Evolutionary conservation across 495 filamentous ascomycete species (phyloP).

Genomic region (Hypoxylon lienhwacheense): DNA sequence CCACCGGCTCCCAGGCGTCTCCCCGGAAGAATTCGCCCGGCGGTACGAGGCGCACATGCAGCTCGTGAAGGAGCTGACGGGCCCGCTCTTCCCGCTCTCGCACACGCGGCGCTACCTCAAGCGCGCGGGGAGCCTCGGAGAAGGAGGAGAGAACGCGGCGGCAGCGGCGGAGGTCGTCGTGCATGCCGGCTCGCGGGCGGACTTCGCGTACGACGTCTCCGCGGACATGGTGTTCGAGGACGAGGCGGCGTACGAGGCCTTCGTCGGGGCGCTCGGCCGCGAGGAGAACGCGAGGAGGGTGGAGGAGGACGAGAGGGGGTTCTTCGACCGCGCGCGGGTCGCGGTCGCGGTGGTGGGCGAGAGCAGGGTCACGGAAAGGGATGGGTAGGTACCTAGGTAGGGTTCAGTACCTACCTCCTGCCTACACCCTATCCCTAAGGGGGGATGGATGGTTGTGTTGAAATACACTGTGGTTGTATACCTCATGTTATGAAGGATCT

Average conservation of each 20-base stretch:
- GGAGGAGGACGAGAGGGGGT: conserved; percentile 1
- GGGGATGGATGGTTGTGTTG: no score
- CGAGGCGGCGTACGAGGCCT: background rate
- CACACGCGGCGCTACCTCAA: conserved; percentile 11
- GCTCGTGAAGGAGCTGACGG: background rate
- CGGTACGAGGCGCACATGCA: conserved; percentile 7
- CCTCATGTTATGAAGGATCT: no score
- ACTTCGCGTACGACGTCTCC: conserved; percentile 14
- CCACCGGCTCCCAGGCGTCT: conserved; percentile 1
- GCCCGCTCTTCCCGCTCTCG: conserved; percentile 1
- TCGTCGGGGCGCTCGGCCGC: background rate
- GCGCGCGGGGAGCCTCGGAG: background rate
- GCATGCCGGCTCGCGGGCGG: background rate
- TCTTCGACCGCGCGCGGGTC: background rate
- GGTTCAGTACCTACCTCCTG: no score
- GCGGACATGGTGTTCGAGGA: conserved; percentile 12
- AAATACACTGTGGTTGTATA: no score
- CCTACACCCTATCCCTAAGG: no score
- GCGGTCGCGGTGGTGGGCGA: conserved; percentile 5
- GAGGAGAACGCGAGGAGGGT: background rate
- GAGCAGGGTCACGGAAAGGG: conserved; percentile 1
- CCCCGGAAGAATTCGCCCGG: conserved; percentile 2
- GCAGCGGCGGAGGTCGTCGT: background rate
- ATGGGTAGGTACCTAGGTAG: no score
- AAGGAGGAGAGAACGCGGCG: background rate